These are phyloP conservation scores for Diutina pseudorugosa DNA, from an alignment of 1,139 yeast species.

Conservation along the genomic window DNA sequence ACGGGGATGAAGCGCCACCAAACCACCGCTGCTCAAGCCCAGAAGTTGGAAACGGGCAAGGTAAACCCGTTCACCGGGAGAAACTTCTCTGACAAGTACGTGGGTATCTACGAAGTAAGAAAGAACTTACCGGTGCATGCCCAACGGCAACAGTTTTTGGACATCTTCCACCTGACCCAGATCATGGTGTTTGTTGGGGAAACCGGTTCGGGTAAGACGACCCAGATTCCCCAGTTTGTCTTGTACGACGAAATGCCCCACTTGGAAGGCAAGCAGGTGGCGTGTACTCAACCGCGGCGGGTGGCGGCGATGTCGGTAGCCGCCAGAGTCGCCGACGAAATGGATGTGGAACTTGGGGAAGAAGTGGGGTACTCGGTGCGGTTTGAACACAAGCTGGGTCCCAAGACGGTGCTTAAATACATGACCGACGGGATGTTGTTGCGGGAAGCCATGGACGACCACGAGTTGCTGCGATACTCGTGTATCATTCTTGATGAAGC, in stretches of 20 bases:
- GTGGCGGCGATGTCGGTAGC: constrained; percentile 99
- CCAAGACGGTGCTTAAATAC: constrained; percentile 76
- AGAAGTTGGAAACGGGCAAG: constrained; percentile 46
- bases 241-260: constrained; percentile 88
- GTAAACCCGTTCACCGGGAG: constrained; percentile 72
- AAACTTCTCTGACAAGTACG: constrained; percentile 49
- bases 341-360: constrained; percentile 83
- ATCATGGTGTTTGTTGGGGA: constrained; percentile 98
- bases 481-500: constrained; percentile 96
- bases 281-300: constrained; percentile 96
- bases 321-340: constrained; percentile 89
- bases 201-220: constrained; percentile 96
- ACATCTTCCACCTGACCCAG: constrained; percentile 75
- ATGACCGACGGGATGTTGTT: constrained; percentile 99
- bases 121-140: constrained; percentile 89
- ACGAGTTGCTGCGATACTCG: constrained; percentile 63
- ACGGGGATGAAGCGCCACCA: constrained; percentile 42
- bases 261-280: constrained; percentile 65
- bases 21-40: constrained; percentile 68
- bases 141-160: constrained; percentile 79
- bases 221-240: constrained; percentile 94
- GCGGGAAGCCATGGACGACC: constrained; percentile 97
- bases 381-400: constrained; percentile 80
- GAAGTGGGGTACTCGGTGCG: constrained; percentile 92
- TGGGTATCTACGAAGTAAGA: constrained; percentile 65